Conservation (phyloP, 345 rosid genomes). For the Camelina neglecta region DNA sequence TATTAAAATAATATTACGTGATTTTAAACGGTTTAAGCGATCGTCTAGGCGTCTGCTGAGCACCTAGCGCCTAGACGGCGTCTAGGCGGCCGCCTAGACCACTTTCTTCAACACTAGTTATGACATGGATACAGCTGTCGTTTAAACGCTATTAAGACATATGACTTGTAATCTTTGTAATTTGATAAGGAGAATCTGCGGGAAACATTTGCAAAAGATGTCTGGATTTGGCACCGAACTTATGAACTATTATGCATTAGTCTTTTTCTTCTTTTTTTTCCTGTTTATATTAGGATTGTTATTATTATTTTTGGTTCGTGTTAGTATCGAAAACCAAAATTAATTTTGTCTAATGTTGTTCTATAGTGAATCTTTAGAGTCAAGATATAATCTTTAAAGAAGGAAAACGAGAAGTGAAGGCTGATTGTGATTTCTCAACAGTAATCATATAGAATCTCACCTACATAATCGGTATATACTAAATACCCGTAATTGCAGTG, state of each 20-base stretch:
- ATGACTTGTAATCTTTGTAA: neutral
- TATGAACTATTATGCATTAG: neutral
- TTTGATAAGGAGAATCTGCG: neutral
- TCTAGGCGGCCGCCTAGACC: too few species aligned
- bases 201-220: neutral
- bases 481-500: conserved; percentile 23
- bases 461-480: conserved; percentile 35
- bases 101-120: neutral
- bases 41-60: too few species aligned
- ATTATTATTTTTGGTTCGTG: neutral
- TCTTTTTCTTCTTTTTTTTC: neutral
- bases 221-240: neutral
- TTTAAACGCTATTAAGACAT: neutral
- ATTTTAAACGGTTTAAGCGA: too few species aligned
- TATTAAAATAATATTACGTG: too few species aligned
- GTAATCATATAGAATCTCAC: conserved; percentile 25
- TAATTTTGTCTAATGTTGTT: too few species aligned
- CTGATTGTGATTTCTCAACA: conserved; percentile 8
- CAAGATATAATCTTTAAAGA: too few species aligned
- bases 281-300: neutral
- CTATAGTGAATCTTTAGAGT: neutral
- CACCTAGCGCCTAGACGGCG: too few species aligned
- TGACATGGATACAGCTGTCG: conserved; percentile 16
- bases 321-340: neutral
- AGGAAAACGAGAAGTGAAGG: neutral